Conservation (phyloP, 169 alveolate species). For the Plasmodium yoelii region DNA sequence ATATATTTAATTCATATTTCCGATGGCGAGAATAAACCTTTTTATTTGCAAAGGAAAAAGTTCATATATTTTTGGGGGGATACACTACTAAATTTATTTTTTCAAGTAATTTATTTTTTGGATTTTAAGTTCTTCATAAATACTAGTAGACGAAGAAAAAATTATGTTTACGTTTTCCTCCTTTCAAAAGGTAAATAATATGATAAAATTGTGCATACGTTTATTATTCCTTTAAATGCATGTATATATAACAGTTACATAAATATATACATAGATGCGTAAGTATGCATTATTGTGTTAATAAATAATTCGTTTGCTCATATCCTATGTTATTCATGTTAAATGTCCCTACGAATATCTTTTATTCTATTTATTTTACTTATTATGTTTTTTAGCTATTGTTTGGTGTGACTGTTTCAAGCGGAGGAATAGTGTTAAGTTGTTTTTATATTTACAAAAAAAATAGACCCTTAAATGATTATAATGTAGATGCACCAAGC, state of each 20-base stretch:
- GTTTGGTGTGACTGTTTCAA: conserved; percentile 75
- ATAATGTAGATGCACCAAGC: conserved; percentile 28
- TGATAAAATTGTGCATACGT: not conserved
- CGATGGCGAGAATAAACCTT: no score
- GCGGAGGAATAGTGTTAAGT: conserved; percentile 40
- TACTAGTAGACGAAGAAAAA: not conserved
- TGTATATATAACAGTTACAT: no score
- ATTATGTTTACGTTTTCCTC: conserved; percentile 70
- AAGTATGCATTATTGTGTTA: conserved; percentile 9
- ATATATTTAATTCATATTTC: not conserved
- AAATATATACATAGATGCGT: not conserved
- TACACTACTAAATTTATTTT: conserved; percentile 7
- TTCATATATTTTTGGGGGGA: not conserved
- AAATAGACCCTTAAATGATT: conserved; percentile 66
- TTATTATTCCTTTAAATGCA: no score
- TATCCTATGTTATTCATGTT: no score
- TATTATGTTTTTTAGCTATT: conserved; percentile 21
- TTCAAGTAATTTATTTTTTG: not conserved
- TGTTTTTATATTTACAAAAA: conserved; percentile 64
- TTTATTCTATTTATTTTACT: not conserved
- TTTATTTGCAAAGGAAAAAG: no score
- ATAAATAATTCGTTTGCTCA: not conserved
- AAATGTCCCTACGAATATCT: no score
- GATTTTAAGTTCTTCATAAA: not conserved
- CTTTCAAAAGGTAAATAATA: conserved; percentile 67